Percentiles rank a stretch among this genome's conserved stretches.
Conservation (phyloP, 805 yeast species). For the Spathaspora gorwiae region DNA sequence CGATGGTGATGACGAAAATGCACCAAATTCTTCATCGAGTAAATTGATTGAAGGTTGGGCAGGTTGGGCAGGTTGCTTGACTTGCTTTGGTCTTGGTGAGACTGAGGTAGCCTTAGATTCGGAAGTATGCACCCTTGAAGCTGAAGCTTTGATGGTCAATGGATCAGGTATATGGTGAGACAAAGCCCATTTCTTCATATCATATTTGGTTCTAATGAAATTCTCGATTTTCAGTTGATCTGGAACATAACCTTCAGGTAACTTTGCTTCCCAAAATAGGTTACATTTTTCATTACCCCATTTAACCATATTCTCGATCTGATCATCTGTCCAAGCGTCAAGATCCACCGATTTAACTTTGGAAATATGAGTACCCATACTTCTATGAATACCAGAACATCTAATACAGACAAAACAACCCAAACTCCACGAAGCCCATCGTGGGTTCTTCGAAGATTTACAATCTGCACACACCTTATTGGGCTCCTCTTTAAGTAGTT, state of each 20-base stretch:
- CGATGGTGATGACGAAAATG: conserved; percentile 26
- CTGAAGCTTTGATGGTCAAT: conserved; percentile 21
- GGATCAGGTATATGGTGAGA: conserved; percentile 61
- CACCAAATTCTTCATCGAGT: conserved; percentile 41
- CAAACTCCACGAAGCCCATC: conserved; percentile 97
- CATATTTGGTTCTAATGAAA: conserved; percentile 90
- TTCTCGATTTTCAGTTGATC: conserved; percentile 81
- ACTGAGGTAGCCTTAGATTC: background rate
- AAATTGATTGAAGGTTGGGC: conserved; percentile 10
- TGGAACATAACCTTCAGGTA: conserved; percentile 69
- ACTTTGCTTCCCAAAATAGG: conserved; percentile 74
- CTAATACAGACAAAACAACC: conserved; percentile 92
- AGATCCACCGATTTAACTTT: conserved; percentile 90
- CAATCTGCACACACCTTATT: conserved; percentile 90
- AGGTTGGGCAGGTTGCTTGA: conserved; percentile 3
- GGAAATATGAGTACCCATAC: conserved; percentile 93
- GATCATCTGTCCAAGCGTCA: conserved; percentile 96
- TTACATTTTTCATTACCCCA: conserved; percentile 88
- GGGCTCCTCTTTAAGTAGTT: conserved; percentile 68
- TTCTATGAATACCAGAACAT: conserved; percentile 93
- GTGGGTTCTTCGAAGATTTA: conserved; percentile 81
- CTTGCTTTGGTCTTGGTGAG: background rate
- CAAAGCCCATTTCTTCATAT: conserved; percentile 78
- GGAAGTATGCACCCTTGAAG: background rate
- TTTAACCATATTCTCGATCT: conserved; percentile 69